Base-by-base conservation (phyloP, 495 filamentous ascomycete species). In the Lophiotrema nucula region DNA sequence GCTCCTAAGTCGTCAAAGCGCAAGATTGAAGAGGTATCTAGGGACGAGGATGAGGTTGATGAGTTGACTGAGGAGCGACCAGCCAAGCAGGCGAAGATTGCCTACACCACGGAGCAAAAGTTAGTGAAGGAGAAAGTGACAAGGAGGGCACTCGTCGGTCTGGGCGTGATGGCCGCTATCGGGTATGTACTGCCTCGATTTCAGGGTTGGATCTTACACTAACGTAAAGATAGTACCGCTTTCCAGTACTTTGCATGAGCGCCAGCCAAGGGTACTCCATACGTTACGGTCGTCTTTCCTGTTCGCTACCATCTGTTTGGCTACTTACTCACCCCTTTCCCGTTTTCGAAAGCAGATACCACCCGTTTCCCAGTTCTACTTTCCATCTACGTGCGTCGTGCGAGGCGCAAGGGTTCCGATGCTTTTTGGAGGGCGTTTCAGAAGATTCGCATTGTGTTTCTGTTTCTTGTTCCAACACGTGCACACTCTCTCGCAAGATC, bases 141-240 rank as follows among this genome's bases (percentile, higher is more conserved):
- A 72, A 90, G 84, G 66, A 83, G 89, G 65, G 89, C 92, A 48
- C 77, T 93, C 53, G 77, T 95, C 65, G 92, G 93, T 39, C 79
- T 97, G 49, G 88, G 84, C 31, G 90, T 86, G 38, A 89, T 87
- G 21, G 81, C 96, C 70, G 87, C 88, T 25, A 77, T 97, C 74
- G 91, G 90, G 92, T 97, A 79, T 74, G 90, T 86, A 11, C 19
- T 22, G 3, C 24, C 49, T 39, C 25, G 10, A 11, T 53, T 27
- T 3, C 19, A 28, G 8, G 10, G 4, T 10, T 13, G 24, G 1
- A 26, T 19, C 2, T 4, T 26, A 13, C 15, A 39, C 57, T 60
- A 54, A 60, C 26, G 18, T 12, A 10, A 6, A 5, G 13, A 43
- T 43, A 54, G 58, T 16, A 24, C 49, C 18, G 58, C 58, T 33